These are phyloP conservation scores for Tricholoma saponaceum DNA, from an alignment of 768 basidiomycete genomes.

Conservation along the genomic window DNA sequence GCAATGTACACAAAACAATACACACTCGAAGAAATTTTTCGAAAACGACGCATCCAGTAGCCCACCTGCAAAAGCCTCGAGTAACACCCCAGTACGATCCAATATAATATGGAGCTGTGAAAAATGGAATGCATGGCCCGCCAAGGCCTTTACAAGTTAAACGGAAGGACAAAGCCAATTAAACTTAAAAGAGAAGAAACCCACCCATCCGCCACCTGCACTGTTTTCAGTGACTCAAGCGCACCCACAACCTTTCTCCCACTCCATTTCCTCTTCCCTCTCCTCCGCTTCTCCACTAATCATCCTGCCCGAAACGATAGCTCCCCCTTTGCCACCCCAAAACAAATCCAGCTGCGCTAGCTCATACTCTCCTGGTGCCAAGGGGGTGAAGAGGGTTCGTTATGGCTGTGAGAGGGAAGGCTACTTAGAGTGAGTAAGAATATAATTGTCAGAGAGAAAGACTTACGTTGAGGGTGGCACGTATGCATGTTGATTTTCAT, in stretches of 20 bases:
- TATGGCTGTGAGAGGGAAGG: slow-evolving; percentile 22
- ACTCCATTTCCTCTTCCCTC: slow-evolving; percentile 47
- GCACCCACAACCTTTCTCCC: slow-evolving; percentile 56
- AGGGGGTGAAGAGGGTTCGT: slow-evolving; percentile 80
- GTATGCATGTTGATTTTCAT: slow-evolving; percentile 87
- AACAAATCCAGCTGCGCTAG: slow-evolving; percentile 69
- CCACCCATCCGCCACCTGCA: slow-evolving; percentile 65
- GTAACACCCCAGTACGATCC: slow-evolving; percentile 58
- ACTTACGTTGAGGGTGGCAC: slow-evolving; percentile 73
- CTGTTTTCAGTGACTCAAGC: slow-evolving; percentile 53
- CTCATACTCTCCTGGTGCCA: slow-evolving; percentile 62
- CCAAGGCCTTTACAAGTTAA: slow-evolving; percentile 38
- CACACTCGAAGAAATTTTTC: slow-evolving; percentile 53
- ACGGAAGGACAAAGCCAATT: too few species aligned
- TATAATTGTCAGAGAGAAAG: slow-evolving; percentile 35
- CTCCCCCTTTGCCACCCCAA: slow-evolving; percentile 45
- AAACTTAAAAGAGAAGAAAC: slow-evolving; percentile 3
- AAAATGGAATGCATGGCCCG: slow-evolving; percentile 76
- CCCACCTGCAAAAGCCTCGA: slow-evolving; percentile 69
- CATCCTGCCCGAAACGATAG: slow-evolving; percentile 36
- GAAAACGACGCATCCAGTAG: slow-evolving; percentile 49
- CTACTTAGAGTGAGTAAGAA: background rate
- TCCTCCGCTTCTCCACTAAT: slow-evolving; percentile 47
- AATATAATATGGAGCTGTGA: slow-evolving; percentile 80
- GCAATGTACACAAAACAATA: background rate